Evolutionary conservation across 257 asterid genomes (phyloP), one percentile per base, ranked within the genome.

Genomic region (Salvia splendens): DNA sequence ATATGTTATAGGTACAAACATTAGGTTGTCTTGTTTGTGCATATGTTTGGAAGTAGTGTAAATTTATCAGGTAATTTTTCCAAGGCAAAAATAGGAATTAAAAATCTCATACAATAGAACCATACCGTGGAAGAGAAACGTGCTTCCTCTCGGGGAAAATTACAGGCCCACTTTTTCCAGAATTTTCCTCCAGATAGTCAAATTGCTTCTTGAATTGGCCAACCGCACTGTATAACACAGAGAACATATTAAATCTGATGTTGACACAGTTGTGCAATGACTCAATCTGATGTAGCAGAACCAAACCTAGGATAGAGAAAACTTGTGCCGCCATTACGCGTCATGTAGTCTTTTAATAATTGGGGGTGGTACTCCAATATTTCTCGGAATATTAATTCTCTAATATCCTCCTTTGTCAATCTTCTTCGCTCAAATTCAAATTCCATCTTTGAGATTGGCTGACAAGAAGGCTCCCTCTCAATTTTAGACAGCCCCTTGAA

Each of bases 381-480:
- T 81, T 91, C 98, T 64, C 86, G 77, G 71, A 79, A 91, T 70
- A 91, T 87, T 60, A 91, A 65, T 60, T 91, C 96, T 84, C 89
- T 80, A 61, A 91, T 66, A 73, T 89, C 98, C 67, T 87, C 96
- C 84, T 89, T 89, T 32, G 95, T 84, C 74, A 87, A 65, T 80
- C 86, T 80, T 65, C 92, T 87, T 14, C 86, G 80, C 82, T 92
- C 98, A 78, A 92, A 92, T 77, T 85, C 98, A 79, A 92, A 92
- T 81, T 92, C 98, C 70, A 89, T 64, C 86, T 89, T 89, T 17
- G 92, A 89, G 79, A 92, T 87, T 57, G 87, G 88, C 76, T 78
- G 89, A 77, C 88, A 84, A 73, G 96, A 83, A 61, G 96, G 98
- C 79, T 92, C 98, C 79, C 96, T 79, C 82, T 89, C 98, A 72